Conservation (phyloP, 78 protist species). For the Cavenderia fasciculata region DNA sequence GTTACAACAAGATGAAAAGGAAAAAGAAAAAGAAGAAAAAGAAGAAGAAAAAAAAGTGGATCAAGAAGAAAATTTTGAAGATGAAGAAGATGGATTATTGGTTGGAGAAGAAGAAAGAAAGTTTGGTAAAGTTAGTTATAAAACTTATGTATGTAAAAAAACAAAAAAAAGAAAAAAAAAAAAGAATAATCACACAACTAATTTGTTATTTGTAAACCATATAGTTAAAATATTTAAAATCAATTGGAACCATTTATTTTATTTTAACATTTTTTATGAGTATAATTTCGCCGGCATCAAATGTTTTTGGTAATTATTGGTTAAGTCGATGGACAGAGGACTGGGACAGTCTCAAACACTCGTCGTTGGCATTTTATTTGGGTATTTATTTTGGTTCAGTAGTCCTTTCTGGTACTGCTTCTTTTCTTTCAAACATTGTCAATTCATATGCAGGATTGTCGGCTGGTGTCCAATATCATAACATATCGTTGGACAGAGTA, state of each 20-base stretch:
- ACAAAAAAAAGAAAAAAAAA: too few relatives aligned
- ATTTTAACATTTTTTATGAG: background rate
- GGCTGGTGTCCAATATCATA: background rate
- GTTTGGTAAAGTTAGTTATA: background rate
- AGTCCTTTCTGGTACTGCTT: background rate
- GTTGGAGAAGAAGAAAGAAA: slow-evolving; percentile 7
- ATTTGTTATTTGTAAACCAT: too few relatives aligned
- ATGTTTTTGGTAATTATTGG: background rate
- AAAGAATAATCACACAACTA: too few relatives aligned
- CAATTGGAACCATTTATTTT: background rate
- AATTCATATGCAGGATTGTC: background rate
- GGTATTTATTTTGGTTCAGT: background rate
- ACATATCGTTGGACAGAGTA: background rate
- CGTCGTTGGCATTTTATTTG: background rate
- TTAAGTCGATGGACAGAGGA: background rate
- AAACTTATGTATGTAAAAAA: too few relatives aligned
- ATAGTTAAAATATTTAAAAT: background rate
- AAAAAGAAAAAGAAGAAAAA: background rate
- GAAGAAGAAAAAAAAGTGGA: background rate
- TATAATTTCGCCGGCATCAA: background rate
- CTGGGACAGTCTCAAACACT: background rate
- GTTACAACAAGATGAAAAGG: background rate
- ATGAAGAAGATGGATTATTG: background rate
- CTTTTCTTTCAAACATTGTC: background rate
- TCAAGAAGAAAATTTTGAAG: background rate